Base-by-base conservation (phyloP, 306 rosid species). In the Sindora glabra region DNA sequence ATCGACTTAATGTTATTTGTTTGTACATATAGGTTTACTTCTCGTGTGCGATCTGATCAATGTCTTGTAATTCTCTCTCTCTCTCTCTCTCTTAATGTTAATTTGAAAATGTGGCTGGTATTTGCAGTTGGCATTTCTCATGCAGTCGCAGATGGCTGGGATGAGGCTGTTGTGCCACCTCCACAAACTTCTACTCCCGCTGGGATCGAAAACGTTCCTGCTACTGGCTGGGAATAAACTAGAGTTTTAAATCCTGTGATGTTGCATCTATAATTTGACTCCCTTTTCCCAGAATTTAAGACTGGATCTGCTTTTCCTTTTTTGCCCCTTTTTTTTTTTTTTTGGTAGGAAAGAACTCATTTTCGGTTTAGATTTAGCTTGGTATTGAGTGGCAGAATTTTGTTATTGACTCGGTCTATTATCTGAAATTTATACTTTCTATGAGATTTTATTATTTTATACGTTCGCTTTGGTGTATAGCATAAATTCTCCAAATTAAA, bases 161-260 rank as follows among this genome's bases (percentile, higher is more conserved):
- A 61, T 3, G 78, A 76, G 0, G 7, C 77, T 56, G 81, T 67
- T 56, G 34, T 24, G 2, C 49, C 23, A 15, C 49, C 49, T 11
- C 18, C 60, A 9, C 61, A 45, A 30, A 56, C 10, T 26, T 11
- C 30, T n/a, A n/a, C 59, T 16, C 14, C 33, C 18, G 17, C 77
- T 0, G 48, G 46, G 5, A 13, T 27, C 19, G 82, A 77, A 1
- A 11, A 65, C 29, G 70, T 62, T 13, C 77, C 49, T 49, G 25
- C 71, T 7, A 6, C 72, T 24, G 78, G 78, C n/a, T 77, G 78
- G 82, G 82, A 77, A 2, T 77, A 62, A 44, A 46, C 55, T 2
- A 12, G 39, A 13, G 13, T 65, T 65, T 67, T 48, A 11, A 1
- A 42, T 22, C 6, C 5, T 12, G 34, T 64, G 24, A 52, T 59